Evolutionary conservation across 495 filamentous ascomycete species (phyloP), one percentile per base, ranked within the genome.

Genomic region (Glarea lozoyensis): DNA sequence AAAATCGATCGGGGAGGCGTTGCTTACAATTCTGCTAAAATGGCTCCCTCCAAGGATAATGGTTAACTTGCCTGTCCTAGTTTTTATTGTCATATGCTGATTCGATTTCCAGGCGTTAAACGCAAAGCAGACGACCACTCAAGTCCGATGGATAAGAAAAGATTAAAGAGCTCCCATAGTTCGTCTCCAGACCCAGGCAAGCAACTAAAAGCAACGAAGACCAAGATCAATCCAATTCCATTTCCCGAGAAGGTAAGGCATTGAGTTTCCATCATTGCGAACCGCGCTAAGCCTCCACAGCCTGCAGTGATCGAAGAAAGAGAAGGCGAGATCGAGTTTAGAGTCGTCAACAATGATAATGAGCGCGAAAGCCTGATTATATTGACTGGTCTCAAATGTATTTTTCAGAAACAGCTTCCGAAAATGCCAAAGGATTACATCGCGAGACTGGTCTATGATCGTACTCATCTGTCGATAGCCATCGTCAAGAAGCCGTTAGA

Each of bases 391-490:
- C 63, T 98, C 30, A 98, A 97, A 61, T 95, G 88, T 57, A 94
- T 98, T 40, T 98, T 98, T 57, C 92, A 98, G 61, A 97, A 98
- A 47, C 92, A 98, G 51, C 73, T 98, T 0, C 92, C 92, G 1
- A 97, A 97, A 63, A 98, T 98, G 92, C 92, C 92, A 1, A 95
- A 95, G 63, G 90, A 97, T 54, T 98, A 98, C 60, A 97, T 98
- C 46, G 92, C 92, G 15, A 79, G 92, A 18, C 76, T 98, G 6
- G 92, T 98, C 21, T 98, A 98, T 61, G 92, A 98, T 63, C 79
- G 92, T 22, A 94, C 92, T 16, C 92, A 98, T 70, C 60, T 96
- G 23, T 93, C 86, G 3, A 94, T 98, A 52, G 92, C 93, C 18
- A 97, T 98, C 53, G 86, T 98, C 40, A 97, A 96, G 68, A 88